Conservation (phyloP, 352 stramenopile species). For the Globisporangium parvum region DNA sequence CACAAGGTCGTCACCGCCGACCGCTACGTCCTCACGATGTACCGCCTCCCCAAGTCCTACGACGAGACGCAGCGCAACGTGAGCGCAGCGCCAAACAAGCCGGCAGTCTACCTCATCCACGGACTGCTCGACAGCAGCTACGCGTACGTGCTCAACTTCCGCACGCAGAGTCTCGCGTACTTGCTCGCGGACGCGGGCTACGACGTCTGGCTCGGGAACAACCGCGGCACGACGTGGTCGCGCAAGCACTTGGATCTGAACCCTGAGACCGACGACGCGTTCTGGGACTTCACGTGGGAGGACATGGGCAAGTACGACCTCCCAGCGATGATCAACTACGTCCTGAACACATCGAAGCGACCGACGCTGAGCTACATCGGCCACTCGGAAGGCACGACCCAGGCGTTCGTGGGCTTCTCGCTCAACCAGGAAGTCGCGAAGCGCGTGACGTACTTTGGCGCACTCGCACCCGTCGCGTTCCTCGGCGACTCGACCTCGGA, state of each 20-base stretch:
- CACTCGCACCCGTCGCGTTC: slow-evolving; percentile 40
- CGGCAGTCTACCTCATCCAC: too few relatives aligned
- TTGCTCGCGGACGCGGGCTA: too few relatives aligned
- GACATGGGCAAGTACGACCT: slow-evolving; percentile 51
- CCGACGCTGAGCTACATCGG: slow-evolving; percentile 44
- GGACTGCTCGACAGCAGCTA: too few relatives aligned
- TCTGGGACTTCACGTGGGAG: slow-evolving; percentile 56
- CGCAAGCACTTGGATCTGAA: slow-evolving; percentile 18
- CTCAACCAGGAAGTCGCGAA: slow-evolving; percentile 48
- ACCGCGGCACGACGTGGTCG: slow-evolving; percentile 55
- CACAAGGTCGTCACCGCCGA: slow-evolving; percentile 42
- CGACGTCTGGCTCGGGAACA: slow-evolving; percentile 35
- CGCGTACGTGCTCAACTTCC: too few relatives aligned
- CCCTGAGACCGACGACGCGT: slow-evolving; percentile 19
- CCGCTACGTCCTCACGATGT: slow-evolving; percentile 53
- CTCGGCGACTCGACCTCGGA: slow-evolving; percentile 23
- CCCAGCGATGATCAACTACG: slow-evolving; percentile 42
- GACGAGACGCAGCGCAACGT: slow-evolving; percentile 27
- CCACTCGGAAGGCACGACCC: slow-evolving; percentile 47
- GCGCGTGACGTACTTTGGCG: slow-evolving; percentile 45
- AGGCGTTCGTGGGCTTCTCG: slow-evolving; percentile 53
- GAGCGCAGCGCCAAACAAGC: slow-evolving; percentile 21
- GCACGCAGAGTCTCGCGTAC: too few relatives aligned
- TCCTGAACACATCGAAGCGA: slow-evolving; percentile 27
- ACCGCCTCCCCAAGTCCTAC: slow-evolving; percentile 39